Evolutionary conservation across 805 yeast genomes (phyloP), one percentile per base, ranked within the genome.

Genomic region (Candida silvicultrix): DNA sequence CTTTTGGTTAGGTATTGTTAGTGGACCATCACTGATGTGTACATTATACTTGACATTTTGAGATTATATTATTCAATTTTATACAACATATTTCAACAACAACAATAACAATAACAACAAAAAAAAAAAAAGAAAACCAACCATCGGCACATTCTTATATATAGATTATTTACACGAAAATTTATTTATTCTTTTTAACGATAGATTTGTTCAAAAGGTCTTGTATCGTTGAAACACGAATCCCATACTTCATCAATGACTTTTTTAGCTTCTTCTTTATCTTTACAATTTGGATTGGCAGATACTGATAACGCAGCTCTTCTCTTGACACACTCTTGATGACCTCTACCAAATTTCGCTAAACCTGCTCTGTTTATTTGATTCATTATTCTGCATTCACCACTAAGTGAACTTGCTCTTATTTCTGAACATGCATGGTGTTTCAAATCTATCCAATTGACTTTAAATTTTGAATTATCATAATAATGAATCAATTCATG

Each of bases 361-460:
- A 77, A 51, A 25, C 78, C 73, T 46, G 80, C 66, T 63, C 79
- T 70, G 45, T 67, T 67, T n/a, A 61, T 42, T 64, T 94, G 96
- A 56, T 85, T 86, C 79, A 83, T 77, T 56, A 92, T 80, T 25
- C 98, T 77, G 66, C 99, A 94, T 61, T 94, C 99, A 7, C 99
- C 99, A 60, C 95, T 85, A 20, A 94, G 71, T 54, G 89, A 83
- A 11, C 95, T 83, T 0, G 99, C 99, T 49, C 99, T 74, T 43
- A 94, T 88, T 64, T 94, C 99, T 1, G 97, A 83, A 64, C 99
- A 94, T 1, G 99, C 99, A 62, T 92, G 98, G 60, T 94, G 99
- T 58, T 80, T 78, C 59, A 94, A 69, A 64, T 92, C 80, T 46
- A 74, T 59, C 85, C 96, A 85, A 64, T 94, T 88, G 2, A 94